Evolutionary conservation across 116 monocot genomes (phyloP).

Genomic region (Papilionanthe hybrid): DNA sequence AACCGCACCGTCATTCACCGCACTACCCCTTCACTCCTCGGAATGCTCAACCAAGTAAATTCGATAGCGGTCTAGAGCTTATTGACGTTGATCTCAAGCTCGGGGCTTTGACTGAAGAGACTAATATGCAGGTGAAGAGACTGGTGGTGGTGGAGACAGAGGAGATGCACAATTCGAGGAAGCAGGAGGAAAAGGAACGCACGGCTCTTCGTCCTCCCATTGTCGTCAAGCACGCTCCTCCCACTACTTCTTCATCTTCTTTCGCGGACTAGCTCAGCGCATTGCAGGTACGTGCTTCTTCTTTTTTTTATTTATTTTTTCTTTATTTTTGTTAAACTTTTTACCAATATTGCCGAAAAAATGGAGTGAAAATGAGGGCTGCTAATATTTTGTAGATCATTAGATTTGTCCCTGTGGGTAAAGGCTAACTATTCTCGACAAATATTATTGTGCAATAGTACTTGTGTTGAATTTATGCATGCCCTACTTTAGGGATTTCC

Average conservation of each 20-base stretch:
- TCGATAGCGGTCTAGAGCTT: neutral
- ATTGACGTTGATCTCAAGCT: neutral
- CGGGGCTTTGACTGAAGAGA: neutral
- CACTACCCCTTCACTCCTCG: conserved; percentile 90
- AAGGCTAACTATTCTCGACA: neutral
- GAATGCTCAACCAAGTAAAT: conserved; percentile 88
- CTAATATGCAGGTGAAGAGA: conserved; percentile 65
- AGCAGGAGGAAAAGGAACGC: conserved; percentile 53
- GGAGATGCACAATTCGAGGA: conserved; percentile 76
- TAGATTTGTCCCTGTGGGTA: neutral
- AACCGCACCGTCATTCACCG: conserved; percentile 87
- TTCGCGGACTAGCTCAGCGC: neutral
- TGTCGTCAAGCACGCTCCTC: conserved; percentile 53
- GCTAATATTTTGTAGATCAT: neutral
- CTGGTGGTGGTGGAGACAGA: conserved; percentile 90
- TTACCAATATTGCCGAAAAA: neutral
- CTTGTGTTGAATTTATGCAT: neutral
- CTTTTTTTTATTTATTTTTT: too few species aligned
- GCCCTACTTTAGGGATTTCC: neutral
- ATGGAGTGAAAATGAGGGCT: neutral
- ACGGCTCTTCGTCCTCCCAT: conserved; percentile 70
- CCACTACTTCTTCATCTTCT: neutral
- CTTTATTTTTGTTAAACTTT: neutral
- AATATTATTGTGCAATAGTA: neutral
- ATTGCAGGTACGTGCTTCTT: neutral